Base-by-base conservation (phyloP, 1,139 yeast species). In the Pichia inconspicua region DNA sequence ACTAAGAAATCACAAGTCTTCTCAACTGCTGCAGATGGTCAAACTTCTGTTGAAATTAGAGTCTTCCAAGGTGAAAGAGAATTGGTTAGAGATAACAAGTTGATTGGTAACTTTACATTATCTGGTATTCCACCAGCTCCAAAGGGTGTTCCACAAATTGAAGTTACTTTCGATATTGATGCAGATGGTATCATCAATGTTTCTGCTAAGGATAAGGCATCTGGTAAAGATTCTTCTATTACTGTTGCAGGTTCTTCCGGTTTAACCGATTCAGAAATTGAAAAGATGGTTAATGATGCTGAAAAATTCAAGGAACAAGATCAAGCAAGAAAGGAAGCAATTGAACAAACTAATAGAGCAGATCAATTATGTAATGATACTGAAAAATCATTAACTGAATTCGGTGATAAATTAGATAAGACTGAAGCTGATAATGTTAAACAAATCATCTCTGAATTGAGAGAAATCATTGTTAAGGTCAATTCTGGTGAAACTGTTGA, bases 51-150 rank as follows among this genome's bases (percentile, higher is more conserved):
- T 60, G 97, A 90, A 75, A 90, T 92, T 71, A 84, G 97, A 75
- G 97, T 92, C 51, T 92, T 87, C 96, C 97, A 92, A 78, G 98
- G 98, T 78, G 98, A 92, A 79, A 87, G 98, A 80, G 97, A 92
- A 74, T 83, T 92, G 66, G 96, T 94, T 65, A 85, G 96, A 75
- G 97, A 92, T 78, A 92, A 92, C 84, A 92, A 92, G 77, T 80
- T 90, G 71, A 90, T 92, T 70, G 98, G 98, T 72, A 90, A 92
- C 85, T 89, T 90, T 73, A 87, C 95, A 55, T 80, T 90, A 65
- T 77, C 92, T 60, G 97, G 97, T 70, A 90, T 90, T 59, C 95
- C 97, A 73, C 96, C 97, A 63, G 97, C 97, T 64, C 96, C 97
- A 74, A 90, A 89, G 82, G 98, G 98, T 78, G 97, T 90, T 61